Evolutionary conservation across 139 green algal genomes (phyloP), one percentile per base, ranked within the genome.

Genomic region (Microglena sp.): DNA sequence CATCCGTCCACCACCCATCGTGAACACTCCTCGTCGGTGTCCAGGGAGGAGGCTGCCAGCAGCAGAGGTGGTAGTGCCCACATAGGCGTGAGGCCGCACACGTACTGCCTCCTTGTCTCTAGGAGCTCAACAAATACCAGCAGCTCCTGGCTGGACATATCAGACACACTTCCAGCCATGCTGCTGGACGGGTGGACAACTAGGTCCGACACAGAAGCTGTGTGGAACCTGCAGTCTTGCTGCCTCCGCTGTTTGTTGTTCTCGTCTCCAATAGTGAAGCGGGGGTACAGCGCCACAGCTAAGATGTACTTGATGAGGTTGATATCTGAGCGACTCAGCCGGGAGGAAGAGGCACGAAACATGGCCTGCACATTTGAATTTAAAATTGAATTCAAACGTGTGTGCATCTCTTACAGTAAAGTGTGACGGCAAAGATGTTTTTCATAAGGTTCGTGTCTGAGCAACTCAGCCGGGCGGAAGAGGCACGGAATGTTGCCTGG

Each of bases 101-200:
- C 53, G 67, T 72, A 79, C 67, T 75, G 72, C 31, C 67, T 57
- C 36, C 73, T 55, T 1, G 73, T 79, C 53, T 79, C 73, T 4
- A 79, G 66, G 15, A 75, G 50, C 67, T 79, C 67, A 2, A 28
- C 29, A 46, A 73, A 79, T 43, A 70, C 26, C 31, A 79, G 57
- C 62, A 79, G 50, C 64, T 75, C 66, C 72, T 74, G 66, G 1
- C 30, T 45, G 8, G 59, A 64, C 2, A 75, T 46, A 3, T 26
- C 45, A 45, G 62, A 29, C 35, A 70, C 55, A 46, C 8, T 50
- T 1, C 67, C 73, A 7, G 34, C 35, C 6, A 79, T 50, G 50
- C 36, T 45, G 63, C 43, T 67, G 57, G 45, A 54, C 21, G 73
- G 73, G 53, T 79, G 73, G 15, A 79, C 27, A 4, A 72, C 73